Conservation (phyloP, 2,329 filamentous ascomycete genomes). For the Stagonosporopsis vannaccii region DNA sequence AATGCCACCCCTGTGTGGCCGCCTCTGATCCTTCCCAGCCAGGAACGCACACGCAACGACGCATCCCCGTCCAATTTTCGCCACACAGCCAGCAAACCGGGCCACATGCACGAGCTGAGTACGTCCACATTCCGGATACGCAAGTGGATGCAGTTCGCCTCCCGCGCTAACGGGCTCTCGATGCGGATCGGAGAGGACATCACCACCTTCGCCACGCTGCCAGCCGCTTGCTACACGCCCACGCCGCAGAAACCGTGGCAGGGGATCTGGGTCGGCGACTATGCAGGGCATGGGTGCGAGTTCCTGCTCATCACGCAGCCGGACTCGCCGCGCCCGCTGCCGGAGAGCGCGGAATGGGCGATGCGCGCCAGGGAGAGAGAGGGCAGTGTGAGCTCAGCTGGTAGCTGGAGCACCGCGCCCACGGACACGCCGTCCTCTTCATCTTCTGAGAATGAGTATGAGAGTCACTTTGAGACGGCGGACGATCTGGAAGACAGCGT, state of each 20-base stretch:
- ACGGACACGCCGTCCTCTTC: constrained; percentile 16
- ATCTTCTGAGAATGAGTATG: constrained; percentile 9
- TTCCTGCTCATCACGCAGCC: constrained; percentile 84
- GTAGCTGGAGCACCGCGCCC: constrained; percentile 45
- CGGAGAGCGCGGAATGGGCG: constrained; percentile 42
- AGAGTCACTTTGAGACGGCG: constrained; percentile 21
- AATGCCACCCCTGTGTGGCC: constrained; percentile 70
- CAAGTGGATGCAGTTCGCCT: constrained; percentile 74
- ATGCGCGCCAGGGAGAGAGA: constrained; percentile 36
- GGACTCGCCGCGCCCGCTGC: constrained; percentile 57
- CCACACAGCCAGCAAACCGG: constrained; percentile 59
- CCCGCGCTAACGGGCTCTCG: constrained; percentile 37
- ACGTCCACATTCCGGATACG: constrained; percentile 73
- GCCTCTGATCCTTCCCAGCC: constrained; percentile 71
- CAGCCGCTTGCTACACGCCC: constrained; percentile 78
- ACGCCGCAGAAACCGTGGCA: constrained; percentile 82
- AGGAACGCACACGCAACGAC: constrained; percentile 63
- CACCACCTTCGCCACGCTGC: constrained; percentile 74
- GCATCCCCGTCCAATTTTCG: constrained; percentile 53
- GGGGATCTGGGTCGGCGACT: constrained; percentile 93
- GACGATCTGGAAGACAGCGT: constrained; percentile 52
- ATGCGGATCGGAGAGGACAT: constrained; percentile 61
- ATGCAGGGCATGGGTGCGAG: constrained; percentile 86
- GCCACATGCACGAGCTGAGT: constrained; percentile 65
- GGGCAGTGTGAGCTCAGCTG: constrained; percentile 39